Evolutionary conservation across 257 asterid species (phyloP), one percentile per base, ranked within the genome.

Genomic region (Solanum gandarillasii): DNA sequence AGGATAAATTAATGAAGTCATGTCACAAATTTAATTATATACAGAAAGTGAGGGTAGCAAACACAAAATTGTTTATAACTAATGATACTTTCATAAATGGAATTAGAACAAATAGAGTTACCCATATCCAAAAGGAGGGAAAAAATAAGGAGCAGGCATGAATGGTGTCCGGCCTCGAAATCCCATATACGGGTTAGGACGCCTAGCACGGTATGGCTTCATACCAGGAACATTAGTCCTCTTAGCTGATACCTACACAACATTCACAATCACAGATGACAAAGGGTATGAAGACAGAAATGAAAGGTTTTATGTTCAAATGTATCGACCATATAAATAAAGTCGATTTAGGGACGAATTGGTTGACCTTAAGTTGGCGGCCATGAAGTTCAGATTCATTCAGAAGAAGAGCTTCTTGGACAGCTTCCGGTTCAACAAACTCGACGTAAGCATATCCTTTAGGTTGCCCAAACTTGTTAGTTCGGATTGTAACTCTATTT

Each of bases 381-480:
- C 98, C 99, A 84, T 95, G 99, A 67, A 96, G 92, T 90, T 96
- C 99, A 48, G 99, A 96, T 90, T 96, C 98, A 89, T 92, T 96
- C 89, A 96, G 95, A 86, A 89, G 93, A 81, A 95, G 91, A 88
- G 98, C 99, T 92, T 95, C 98, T 86, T 94, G 98, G 86, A 95
- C 88, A 79, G 98, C 98, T 91, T 95, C 99, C 78, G 87, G 92
- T 87, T 96, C 99, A 36, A 96, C 81, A 88, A 96, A 96, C 90
- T 96, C 99, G 34, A 96, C 98, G 58, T 96, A 96, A 36, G 99
- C 98, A 90, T 95, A 96, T 70, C 99, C 98, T 90, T 96, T 96
- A 36, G 99, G 98, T 93, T 96, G 99, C 87, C 99, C 99, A 89
- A 95, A 96, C 89, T 96, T 96, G 90, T 96, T 98, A 32, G 98